Evolutionary conservation across 495 filamentous ascomycete genomes (phyloP).

Genomic region (Aspergillus heteromorphus): DNA sequence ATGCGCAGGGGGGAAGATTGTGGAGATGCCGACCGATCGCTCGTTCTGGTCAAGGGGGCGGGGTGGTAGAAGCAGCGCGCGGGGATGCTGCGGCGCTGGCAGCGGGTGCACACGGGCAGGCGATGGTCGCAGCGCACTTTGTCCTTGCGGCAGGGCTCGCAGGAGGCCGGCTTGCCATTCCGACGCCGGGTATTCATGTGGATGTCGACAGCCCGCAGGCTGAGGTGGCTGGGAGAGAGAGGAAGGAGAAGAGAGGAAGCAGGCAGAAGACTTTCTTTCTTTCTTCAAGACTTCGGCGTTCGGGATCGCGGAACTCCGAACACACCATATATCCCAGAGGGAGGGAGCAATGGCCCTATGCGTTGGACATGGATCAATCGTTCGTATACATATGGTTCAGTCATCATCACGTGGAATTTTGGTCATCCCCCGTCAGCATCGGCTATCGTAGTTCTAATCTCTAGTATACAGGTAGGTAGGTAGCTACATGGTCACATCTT

Average conservation of each 20-base stretch:
- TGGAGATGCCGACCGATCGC: background rate
- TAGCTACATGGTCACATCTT: too few species aligned
- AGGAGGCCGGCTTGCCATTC: background rate
- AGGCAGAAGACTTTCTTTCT: too few species aligned
- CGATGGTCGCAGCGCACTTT: constrained; percentile 1
- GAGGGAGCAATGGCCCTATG: too few species aligned
- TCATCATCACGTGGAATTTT: too few species aligned
- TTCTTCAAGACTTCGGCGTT: too few species aligned
- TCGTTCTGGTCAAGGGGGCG: constrained; percentile 30
- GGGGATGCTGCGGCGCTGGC: constrained; percentile 20
- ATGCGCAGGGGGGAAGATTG: too few species aligned
- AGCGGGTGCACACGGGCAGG: constrained; percentile 21
- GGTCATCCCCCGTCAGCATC: background rate
- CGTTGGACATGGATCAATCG: too few species aligned
- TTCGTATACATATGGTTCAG: too few species aligned
- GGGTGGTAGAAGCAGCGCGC: constrained; percentile 34
- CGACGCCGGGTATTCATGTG: background rate
- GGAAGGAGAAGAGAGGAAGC: background rate
- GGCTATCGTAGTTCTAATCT: background rate
- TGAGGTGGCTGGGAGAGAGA: background rate
- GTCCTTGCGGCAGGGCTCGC: background rate
- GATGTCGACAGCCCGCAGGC: too few species aligned
- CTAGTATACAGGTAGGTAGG: background rate
- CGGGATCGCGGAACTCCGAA: background rate
- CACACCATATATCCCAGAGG: too few species aligned